A percentile compares a stretch with the other conserved stretches of the same genome.
These are phyloP conservation scores for Strigomonas oncopelti DNA, from an alignment of 208 protist genomes.

Conservation along the genomic window DNA sequence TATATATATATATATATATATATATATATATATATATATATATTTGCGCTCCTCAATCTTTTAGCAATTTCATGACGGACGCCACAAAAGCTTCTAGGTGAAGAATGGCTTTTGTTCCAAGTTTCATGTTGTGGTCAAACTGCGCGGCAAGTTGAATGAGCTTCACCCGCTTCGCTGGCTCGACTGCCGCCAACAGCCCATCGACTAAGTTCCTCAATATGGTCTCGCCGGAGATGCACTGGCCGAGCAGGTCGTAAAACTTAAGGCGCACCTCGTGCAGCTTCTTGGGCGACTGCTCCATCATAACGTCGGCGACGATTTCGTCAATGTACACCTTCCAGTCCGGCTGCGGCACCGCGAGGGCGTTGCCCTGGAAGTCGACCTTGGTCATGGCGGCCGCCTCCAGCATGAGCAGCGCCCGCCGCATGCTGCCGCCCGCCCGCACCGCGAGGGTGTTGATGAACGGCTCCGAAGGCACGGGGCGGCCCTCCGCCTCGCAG, in stretches of 20 bases:
- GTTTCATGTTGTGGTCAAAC: slow-evolving; percentile 96
- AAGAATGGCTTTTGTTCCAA: slow-evolving; percentile 96
- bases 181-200: slow-evolving; percentile 72
- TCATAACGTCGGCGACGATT: slow-evolving; percentile 89
- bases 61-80: slow-evolving; percentile 81
- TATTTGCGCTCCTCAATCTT: slow-evolving; percentile 18
- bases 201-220: slow-evolving; percentile 91
- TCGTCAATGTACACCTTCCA: slow-evolving; percentile 95
- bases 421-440: slow-evolving; percentile 94
- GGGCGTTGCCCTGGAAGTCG: slow-evolving; percentile 72
- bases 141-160: slow-evolving; percentile 90
- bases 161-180: slow-evolving; percentile 64
- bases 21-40: not conserved
- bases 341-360: slow-evolving; percentile 84
- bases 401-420: slow-evolving; percentile 97
- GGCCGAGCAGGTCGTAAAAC: slow-evolving; percentile 98
- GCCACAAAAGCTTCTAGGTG: slow-evolving; percentile 98
- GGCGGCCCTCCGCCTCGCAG: slow-evolving; percentile 64
- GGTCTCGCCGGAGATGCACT: slow-evolving; percentile 97
- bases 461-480: slow-evolving; percentile 62
- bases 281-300: slow-evolving; percentile 92
- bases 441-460: slow-evolving; percentile 58
- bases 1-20: slow-evolving; percentile 1
- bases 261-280: slow-evolving; percentile 92
- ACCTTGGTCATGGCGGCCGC: slow-evolving; percentile 83